Evolutionary conservation across 208 protist species (phyloP).

Genomic region (Wallacemonas sp.): DNA sequence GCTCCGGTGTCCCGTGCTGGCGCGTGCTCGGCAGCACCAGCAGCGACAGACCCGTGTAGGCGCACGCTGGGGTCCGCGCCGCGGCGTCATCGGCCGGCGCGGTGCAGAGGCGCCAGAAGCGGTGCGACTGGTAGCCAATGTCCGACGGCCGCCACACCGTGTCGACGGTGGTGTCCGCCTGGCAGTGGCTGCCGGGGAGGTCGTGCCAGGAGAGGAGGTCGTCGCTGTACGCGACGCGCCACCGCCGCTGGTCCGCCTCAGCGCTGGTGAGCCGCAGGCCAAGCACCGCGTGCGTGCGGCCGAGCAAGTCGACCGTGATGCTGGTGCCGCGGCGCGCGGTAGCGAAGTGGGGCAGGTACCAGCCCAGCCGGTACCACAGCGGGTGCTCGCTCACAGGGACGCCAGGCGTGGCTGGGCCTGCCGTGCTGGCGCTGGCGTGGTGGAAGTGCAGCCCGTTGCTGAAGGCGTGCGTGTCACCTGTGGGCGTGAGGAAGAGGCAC

Average conservation of each 20-base stretch:
- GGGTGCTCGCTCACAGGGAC: background rate
- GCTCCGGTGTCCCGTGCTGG: background rate
- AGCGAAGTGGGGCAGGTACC: conserved; percentile 11
- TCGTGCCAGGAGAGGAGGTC: conserved; percentile 31
- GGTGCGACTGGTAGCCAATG: conserved; percentile 26
- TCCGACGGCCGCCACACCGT: conserved; percentile 33
- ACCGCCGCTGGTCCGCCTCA: background rate
- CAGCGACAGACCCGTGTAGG: conserved; percentile 4
- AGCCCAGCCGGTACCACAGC: conserved; percentile 10
- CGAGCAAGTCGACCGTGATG: conserved; percentile 15
- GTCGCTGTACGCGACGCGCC: conserved; percentile 46
- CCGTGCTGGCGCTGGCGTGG: too few species aligned
- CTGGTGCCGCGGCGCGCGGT: background rate
- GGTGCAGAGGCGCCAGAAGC: conserved; percentile 35
- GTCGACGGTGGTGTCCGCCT: conserved; percentile 17
- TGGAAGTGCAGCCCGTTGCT: too few species aligned
- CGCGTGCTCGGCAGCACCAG: background rate
- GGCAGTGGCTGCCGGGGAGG: conserved; percentile 21
- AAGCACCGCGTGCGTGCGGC: conserved; percentile 3
- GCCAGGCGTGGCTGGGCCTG: too few species aligned
- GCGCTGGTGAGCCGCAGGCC: conserved; percentile 16
- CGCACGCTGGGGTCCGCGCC: background rate
- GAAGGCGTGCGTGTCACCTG: conserved; percentile 2
- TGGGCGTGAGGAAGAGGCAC: conserved; percentile 1
- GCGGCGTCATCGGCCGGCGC: background rate